phyloP scores from a whole-genome alignment of 2,329 filamentous ascomycete species.

The Trichoderma citrinoviride region DNA sequence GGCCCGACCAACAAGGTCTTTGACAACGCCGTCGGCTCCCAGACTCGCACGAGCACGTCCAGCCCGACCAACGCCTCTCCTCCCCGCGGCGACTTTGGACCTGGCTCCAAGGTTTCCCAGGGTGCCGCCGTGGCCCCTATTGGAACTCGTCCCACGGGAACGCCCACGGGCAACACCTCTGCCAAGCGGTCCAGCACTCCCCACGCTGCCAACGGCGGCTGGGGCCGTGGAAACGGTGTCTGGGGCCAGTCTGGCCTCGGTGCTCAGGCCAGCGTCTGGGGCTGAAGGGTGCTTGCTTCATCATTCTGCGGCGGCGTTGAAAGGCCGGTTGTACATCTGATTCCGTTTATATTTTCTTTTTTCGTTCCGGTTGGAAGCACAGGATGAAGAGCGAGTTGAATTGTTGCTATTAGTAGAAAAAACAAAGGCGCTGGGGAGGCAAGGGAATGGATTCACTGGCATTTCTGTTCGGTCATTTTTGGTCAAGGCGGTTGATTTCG shows the following conservation, averaged over 20 bases:
- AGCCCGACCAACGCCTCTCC: conserved; percentile 78
- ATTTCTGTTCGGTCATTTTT: conserved; percentile 26
- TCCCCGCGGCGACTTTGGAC: conserved; percentile 59
- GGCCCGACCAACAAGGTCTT: conserved; percentile 57
- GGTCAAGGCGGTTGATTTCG: conserved; percentile 25
- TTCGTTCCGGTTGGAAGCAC: background rate
- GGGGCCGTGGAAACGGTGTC: conserved; percentile 77
- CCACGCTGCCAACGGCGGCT: conserved; percentile 80
- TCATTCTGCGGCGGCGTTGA: conserved; percentile 11
- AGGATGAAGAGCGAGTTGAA: conserved; percentile 3
- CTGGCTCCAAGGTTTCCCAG: conserved; percentile 50
- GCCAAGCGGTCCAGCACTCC: conserved; percentile 84
- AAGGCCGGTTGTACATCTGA: background rate
- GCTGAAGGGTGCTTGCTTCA: conserved; percentile 48
- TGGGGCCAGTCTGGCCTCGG: conserved; percentile 83
- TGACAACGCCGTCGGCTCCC: conserved; percentile 51
- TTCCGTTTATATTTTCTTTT: background rate
- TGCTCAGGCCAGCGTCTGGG: conserved; percentile 92
- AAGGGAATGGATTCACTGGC: conserved; percentile 26
- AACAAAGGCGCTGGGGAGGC: conserved; percentile 29
- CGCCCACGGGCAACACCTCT: conserved; percentile 48
- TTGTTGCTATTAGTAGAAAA: conserved; percentile 29
- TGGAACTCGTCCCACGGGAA: conserved; percentile 76
- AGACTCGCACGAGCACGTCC: conserved; percentile 79
- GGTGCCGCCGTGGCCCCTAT: conserved; percentile 80